These are phyloP conservation scores for Colletotrichum sp. DNA, from an alignment of 2,329 filamentous ascomycete species.

Conservation along the genomic window DNA sequence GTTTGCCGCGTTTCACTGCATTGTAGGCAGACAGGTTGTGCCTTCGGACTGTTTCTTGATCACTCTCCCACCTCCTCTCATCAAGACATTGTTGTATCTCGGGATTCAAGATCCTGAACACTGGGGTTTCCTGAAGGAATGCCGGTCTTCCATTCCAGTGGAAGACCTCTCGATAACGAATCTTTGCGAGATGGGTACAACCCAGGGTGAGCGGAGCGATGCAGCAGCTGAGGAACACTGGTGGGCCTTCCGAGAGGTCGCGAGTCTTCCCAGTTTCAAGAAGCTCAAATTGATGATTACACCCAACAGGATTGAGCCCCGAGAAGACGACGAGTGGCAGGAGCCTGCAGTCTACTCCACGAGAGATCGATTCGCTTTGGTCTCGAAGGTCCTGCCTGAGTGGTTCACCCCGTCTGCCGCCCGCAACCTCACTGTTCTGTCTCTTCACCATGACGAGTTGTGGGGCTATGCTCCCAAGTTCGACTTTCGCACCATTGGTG, in stretches of 20 bases:
- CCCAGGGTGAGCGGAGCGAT: background rate
- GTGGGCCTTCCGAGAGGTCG: background rate
- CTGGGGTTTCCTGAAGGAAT: background rate
- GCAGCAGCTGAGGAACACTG: background rate
- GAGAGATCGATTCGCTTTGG: background rate
- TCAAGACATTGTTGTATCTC: background rate
- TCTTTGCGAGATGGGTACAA: background rate
- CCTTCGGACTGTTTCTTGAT: background rate
- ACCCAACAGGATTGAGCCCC: background rate
- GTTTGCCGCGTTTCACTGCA: background rate
- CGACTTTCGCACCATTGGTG: conserved; percentile 30
- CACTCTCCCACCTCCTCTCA: background rate
- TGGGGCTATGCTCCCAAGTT: conserved; percentile 45
- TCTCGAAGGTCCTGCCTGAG: conserved; percentile 24
- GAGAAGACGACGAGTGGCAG: background rate
- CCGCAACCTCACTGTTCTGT: conserved; percentile 36
- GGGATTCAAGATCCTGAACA: background rate
- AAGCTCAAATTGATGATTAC: background rate
- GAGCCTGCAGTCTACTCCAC: background rate
- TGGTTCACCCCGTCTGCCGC: conserved; percentile 26
- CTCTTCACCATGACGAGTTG: conserved; percentile 38
- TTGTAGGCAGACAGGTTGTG: background rate
- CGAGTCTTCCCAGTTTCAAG: background rate
- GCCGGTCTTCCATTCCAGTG: background rate
- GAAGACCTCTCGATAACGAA: background rate